phyloP scores from a whole-genome alignment of 805 yeast species.

The Candida incommunis region DNA sequence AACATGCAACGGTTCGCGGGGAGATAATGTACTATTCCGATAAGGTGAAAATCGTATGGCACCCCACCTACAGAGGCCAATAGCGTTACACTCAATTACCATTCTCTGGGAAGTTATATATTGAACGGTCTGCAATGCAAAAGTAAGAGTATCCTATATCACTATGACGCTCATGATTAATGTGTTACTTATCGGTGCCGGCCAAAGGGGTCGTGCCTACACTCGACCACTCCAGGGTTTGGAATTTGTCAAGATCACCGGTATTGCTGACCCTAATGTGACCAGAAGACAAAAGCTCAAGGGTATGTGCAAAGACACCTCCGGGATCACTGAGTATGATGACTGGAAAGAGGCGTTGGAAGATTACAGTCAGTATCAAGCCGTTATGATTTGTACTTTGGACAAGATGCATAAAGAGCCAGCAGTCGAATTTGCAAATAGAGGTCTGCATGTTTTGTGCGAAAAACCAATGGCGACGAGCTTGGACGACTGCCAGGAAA shows the following conservation, averaged over 20 bases:
- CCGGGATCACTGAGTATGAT: constrained; percentile 7
- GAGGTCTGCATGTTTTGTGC: constrained; percentile 13
- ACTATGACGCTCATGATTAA: constrained; percentile 1
- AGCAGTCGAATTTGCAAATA: constrained; percentile 15
- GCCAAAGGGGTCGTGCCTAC: constrained; percentile 11
- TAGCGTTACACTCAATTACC: not conserved
- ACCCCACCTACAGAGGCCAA: too few species aligned
- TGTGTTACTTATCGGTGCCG: constrained; percentile 11
- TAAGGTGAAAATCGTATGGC: too few species aligned
- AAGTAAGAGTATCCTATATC: too few species aligned
- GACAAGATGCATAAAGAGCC: constrained; percentile 15
- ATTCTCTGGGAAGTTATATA: too few species aligned
- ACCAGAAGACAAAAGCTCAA: constrained; percentile 7
- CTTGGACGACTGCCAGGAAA: constrained; percentile 13
- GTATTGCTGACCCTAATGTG: constrained; percentile 10
- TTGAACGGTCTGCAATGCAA: too few species aligned
- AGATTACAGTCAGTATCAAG: constrained; percentile 11
- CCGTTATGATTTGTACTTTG: constrained; percentile 12
- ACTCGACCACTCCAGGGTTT: constrained; percentile 8
- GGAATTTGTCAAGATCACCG: constrained; percentile 9
- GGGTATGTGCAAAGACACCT: not conserved
- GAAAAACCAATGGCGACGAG: constrained; percentile 16
- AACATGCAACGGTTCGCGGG: too few species aligned
- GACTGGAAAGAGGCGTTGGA: constrained; percentile 12
- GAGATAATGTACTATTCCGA: too few species aligned